Evolutionary conservation across 257 asterid genomes (phyloP), one percentile per base, ranked within the genome.

Genomic region (Oldenlandia corymbosa): DNA sequence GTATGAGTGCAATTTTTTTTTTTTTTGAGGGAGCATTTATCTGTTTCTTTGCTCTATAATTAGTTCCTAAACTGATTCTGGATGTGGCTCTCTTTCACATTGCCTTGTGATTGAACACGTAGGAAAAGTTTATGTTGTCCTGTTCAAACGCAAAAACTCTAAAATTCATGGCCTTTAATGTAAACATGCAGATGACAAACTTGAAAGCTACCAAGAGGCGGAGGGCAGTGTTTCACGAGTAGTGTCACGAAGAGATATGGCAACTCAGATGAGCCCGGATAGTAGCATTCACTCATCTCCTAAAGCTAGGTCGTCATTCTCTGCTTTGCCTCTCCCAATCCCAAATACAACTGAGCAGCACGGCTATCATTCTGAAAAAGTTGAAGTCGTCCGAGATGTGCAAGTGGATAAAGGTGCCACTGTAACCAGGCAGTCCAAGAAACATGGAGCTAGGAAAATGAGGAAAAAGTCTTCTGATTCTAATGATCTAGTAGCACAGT

Each of bases 211-310:
- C 34, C 69, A 73, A 66, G 89, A 81, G 63, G 81, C 73, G 36
- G 94, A 75, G 27, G 68, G 58, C 13, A 34, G 52, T 20, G 75
- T 65, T 39, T 68, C 81, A n/a, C 63, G 41, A 17, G 76, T 50
- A 4, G 79, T 82, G 61, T 77, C 85, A 13, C 76, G 84, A 46
- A 81, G 93, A 72, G 98, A 91, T 72, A 80, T 85, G 87, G 93
- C 95, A 45, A 92, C 97, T 39, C 97, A 91, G 72, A 91, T 91
- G 97, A 91, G 95, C 80, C 88, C 95, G 0, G 86, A 75, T 36
- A 74, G 75, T 39, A 85, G 97, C 76, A 68, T 79, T 18, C 79
- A 60, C 60, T 81, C 91, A 2, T 84, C 96, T 65, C 73, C 88
- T 49, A 75, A 58, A 64, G 87, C 74, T 48, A 71, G 83, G 60